Evolutionary conservation across 441 rosid genomes (phyloP).

Genomic region (Melastoma candidum): DNA sequence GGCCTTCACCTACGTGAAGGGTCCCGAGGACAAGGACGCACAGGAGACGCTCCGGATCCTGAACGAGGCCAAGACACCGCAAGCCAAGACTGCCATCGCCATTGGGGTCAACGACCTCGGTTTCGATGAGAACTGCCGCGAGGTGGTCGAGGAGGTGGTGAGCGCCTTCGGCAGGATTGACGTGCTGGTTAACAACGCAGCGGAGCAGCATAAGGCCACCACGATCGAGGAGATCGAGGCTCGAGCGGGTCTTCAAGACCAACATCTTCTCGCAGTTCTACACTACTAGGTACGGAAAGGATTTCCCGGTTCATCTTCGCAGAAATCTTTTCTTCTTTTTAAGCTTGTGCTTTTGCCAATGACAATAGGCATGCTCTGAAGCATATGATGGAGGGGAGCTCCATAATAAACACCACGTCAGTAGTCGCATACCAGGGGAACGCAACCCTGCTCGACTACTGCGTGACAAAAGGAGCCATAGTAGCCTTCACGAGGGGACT

Average conservation of each 20-base stretch:
- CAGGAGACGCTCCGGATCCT: constrained; percentile 43
- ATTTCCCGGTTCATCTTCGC: background rate
- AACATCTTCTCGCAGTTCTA: constrained; percentile 49
- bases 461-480: constrained; percentile 70
- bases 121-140: constrained; percentile 55
- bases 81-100: constrained; percentile 55
- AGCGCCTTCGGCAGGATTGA: constrained; percentile 42
- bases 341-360: no score
- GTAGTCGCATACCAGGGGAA: constrained; percentile 57
- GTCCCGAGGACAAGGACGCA: constrained; percentile 60
- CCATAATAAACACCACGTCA: constrained; percentile 67
- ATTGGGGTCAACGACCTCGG: constrained; percentile 45
- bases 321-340: background rate
- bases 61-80: constrained; percentile 32
- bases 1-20: constrained; percentile 57
- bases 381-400: constrained; percentile 76
- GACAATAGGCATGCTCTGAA: constrained; percentile 41
- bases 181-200: constrained; percentile 47
- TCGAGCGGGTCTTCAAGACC: constrained; percentile 43
- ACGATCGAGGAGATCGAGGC: constrained; percentile 48
- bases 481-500: constrained; percentile 67
- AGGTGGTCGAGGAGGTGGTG: constrained; percentile 44
- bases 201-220: constrained; percentile 33
- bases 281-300: constrained; percentile 16
- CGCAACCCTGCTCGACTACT: constrained; percentile 48